Percentiles rank a stretch among this genome's conserved stretches.
phyloP scores from a whole-genome alignment of 2,329 filamentous ascomycete genomes.

The Epichloe sibirici region DNA sequence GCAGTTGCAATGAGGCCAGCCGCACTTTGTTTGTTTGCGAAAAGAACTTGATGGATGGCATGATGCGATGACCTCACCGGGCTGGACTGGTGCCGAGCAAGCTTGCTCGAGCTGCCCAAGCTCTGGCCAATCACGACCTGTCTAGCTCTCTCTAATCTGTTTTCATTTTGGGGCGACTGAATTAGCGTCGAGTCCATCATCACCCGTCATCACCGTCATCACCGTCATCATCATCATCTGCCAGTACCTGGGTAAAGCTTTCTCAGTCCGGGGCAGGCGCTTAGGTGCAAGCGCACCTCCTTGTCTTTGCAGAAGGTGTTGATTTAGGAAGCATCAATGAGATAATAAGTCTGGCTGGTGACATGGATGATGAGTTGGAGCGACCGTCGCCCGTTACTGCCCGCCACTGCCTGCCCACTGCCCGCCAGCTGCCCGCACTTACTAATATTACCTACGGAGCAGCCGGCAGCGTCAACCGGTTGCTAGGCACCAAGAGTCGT shows the following conservation, averaged over 20 bases:
- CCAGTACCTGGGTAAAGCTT: background rate
- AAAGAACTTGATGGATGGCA: background rate
- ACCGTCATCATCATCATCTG: too few species aligned
- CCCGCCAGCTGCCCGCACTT: background rate
- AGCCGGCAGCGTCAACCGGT: background rate
- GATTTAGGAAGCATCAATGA: too few species aligned
- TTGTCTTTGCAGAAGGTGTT: background rate
- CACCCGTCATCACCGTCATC: background rate
- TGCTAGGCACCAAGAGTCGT: background rate
- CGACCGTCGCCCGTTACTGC: background rate
- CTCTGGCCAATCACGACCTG: background rate
- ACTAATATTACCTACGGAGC: too few species aligned
- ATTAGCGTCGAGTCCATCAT: background rate
- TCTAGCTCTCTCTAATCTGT: background rate
- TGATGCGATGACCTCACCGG: constrained; percentile 7
- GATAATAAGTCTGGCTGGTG: background rate
- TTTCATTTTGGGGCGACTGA: background rate
- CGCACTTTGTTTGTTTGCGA: background rate
- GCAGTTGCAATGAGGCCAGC: constrained; percentile 4
- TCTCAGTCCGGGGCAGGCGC: background rate
- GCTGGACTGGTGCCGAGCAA: constrained; percentile 1
- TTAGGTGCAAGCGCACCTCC: background rate
- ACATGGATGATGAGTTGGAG: background rate
- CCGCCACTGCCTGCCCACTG: background rate
- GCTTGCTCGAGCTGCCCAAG: background rate